phyloP scores from a whole-genome alignment of 768 basidiomycete genomes.

The Kwoniella dejecticola region DNA sequence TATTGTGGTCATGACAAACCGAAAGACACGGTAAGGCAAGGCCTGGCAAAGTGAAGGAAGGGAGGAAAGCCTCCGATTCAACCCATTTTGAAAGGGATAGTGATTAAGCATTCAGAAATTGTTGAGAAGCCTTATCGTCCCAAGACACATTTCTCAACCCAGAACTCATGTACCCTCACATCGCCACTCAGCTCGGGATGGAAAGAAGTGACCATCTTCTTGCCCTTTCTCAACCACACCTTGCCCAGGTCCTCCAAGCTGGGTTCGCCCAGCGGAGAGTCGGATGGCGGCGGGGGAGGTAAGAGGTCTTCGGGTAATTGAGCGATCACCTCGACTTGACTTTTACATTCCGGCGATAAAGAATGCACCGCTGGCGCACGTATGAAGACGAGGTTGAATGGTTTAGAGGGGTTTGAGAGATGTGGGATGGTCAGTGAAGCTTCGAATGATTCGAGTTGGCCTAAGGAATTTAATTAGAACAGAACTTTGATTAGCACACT shows the following conservation, averaged over 20 bases:
- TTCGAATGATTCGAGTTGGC: constrained; percentile 87
- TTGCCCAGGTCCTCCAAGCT: constrained; percentile 62
- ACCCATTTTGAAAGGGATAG: too few species aligned
- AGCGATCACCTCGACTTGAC: constrained; percentile 63
- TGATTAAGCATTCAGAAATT: too few species aligned
- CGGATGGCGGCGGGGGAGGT: constrained; percentile 53
- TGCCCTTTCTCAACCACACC: constrained; percentile 83
- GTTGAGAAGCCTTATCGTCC: constrained; percentile 15
- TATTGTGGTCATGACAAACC: too few species aligned
- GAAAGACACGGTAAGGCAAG: too few species aligned
- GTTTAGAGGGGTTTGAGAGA: constrained; percentile 63
- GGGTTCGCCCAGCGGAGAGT: constrained; percentile 56
- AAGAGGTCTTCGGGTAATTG: constrained; percentile 65
- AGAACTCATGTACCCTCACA: constrained; percentile 86
- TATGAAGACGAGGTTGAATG: constrained; percentile 87
- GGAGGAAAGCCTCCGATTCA: too few species aligned
- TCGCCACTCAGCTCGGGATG: constrained; percentile 92
- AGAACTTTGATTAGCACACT: too few species aligned
- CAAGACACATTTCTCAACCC: constrained; percentile 71
- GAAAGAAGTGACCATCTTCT: constrained; percentile 82
- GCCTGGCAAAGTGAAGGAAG: too few species aligned
- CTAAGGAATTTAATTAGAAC: constrained; percentile 27
- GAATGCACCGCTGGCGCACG: constrained; percentile 69
- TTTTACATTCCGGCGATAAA: constrained; percentile 19
- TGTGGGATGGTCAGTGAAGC: constrained; percentile 68